phyloP scores from a whole-genome alignment of 352 stramenopile species.

The Paralagenidium karlingii region DNA sequence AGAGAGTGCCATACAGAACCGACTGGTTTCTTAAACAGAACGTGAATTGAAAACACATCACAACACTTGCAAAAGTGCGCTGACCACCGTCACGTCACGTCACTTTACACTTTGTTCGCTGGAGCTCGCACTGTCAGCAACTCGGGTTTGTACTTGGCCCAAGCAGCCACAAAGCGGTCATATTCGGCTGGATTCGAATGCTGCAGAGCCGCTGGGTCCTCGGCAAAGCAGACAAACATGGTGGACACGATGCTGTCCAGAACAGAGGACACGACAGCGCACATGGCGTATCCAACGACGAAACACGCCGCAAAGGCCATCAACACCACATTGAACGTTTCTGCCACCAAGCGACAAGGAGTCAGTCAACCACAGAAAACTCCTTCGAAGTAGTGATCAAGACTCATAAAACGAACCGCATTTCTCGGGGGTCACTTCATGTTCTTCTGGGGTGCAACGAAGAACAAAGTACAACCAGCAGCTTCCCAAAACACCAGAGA shows the following conservation, averaged over 20 bases:
- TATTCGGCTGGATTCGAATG: slow-evolving; percentile 61
- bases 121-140: no score
- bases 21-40: no score
- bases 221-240: slow-evolving; percentile 81
- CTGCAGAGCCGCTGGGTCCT: slow-evolving; percentile 60
- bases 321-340: slow-evolving; percentile 76
- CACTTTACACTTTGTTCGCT: no score
- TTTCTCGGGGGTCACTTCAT: slow-evolving; percentile 14
- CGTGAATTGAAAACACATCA: no score
- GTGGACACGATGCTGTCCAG: slow-evolving; percentile 76
- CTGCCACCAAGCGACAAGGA: slow-evolving; percentile 10
- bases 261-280: slow-evolving; percentile 67
- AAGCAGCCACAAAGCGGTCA: slow-evolving; percentile 50
- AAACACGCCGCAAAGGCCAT: slow-evolving; percentile 60
- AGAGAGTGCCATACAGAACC: no score
- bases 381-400: not conserved
- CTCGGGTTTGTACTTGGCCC: slow-evolving; percentile 57
- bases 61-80: no score
- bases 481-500: slow-evolving; percentile 63
- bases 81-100: no score
- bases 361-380: no score
- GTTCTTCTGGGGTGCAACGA: slow-evolving; percentile 43
- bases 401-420: slow-evolving; percentile 34
- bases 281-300: slow-evolving; percentile 77
- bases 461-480: slow-evolving; percentile 58